Base-by-base conservation (phyloP, 257 asterid genomes). In the Solanum sejunctum region DNA sequence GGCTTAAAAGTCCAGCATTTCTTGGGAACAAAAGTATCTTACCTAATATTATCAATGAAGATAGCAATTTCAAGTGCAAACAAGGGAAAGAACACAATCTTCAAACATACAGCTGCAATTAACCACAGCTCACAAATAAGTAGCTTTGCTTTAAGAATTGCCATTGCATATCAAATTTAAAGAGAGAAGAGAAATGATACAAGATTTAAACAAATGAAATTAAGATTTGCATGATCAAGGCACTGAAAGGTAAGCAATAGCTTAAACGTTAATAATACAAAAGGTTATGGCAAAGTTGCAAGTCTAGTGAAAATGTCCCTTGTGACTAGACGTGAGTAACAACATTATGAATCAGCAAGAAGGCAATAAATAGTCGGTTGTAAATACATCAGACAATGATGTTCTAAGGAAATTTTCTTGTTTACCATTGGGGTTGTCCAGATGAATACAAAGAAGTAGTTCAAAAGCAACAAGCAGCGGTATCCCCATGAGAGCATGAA, bases 381-480 rank as follows among this genome's bases (percentile, higher is more conserved):
- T 47, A 45, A 21, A 47, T n/a, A 58, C 81, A 73, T 86, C 58
- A 73, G 58, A 51, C 21, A 47, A 12, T 72, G 20, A 72, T 54
- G 80, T 21, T 51, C 7, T 36, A 28, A 85, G 84, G 87, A 82
- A 73, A 32, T 79, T 79, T 86, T 83, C 85, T 70, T 81, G 60
- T 85, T 85, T 91, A 95, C 98, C 98, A 83, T 91, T 88, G 66
- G 72, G 83, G 87, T 86, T 84, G 91, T 94, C 95, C 26, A 95
- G 98, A 90, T 93, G 90, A 86, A 93, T 90, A 90, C 98, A 95
- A 52, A 96, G 93, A 86, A 96, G 98, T 83, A 95, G 92, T 90
- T 95, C 99, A 86, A 96, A 96, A 85, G 99, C 97, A 86, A 94
- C 83, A 70, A 96, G 98, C 94, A 96, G 88, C 5, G 99, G 99